A percentile compares a stretch with the other conserved stretches of the same genome.
Evolutionary conservation across 345 rosid genomes (phyloP).

Genomic region (Brassica nigra): DNA sequence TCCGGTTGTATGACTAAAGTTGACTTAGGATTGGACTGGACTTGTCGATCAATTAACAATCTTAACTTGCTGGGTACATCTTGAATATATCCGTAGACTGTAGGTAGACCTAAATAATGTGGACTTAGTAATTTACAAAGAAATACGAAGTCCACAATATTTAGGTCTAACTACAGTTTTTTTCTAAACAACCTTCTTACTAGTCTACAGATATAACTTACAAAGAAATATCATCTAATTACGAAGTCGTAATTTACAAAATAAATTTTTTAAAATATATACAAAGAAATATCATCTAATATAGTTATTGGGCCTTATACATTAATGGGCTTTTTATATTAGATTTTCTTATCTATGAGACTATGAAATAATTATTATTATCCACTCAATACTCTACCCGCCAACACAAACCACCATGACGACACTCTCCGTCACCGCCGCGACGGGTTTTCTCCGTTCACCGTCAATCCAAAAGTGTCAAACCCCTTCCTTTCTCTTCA

Average conservation of each 20-base stretch:
- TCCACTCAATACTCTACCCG: conserved; percentile 33
- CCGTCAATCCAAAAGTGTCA: conserved; percentile 12
- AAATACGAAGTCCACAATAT: too few species aligned
- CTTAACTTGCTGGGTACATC: neutral
- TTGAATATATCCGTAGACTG: too few species aligned
- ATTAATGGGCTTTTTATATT: neutral
- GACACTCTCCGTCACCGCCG: conserved; percentile 20
- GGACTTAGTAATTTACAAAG: too few species aligned
- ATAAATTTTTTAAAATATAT: too few species aligned
- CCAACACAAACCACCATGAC: conserved; percentile 40
- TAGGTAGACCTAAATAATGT: too few species aligned
- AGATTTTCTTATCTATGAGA: neutral
- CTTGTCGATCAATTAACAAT: neutral
- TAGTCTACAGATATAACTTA: too few species aligned
- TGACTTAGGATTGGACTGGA: neutral
- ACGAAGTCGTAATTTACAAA: too few species aligned
- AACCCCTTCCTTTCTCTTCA: conserved; percentile 12
- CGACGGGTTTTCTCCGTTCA: conserved; percentile 16
- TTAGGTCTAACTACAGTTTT: too few species aligned
- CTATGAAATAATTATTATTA: neutral
- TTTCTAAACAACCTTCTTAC: too few species aligned
- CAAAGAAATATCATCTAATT: too few species aligned
- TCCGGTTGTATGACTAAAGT: neutral
- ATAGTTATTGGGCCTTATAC: neutral
- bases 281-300: neutral